phyloP scores from a whole-genome alignment of 2,329 filamentous ascomycete genomes.

The Aureobasidium sp. region DNA sequence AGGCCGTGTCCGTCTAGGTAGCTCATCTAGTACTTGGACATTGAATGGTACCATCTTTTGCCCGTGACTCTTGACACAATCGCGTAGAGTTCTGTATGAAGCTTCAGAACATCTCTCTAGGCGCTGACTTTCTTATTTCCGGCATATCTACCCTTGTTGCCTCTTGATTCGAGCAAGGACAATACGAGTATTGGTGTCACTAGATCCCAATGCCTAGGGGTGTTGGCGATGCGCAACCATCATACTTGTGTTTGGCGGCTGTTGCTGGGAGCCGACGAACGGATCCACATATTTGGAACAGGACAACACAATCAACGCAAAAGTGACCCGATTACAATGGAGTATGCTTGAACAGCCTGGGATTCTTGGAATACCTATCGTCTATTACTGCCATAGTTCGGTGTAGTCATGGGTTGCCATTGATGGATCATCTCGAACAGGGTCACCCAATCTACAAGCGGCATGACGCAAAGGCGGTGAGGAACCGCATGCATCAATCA shows the following conservation, averaged over 20 bases:
- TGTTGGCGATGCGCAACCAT: not conserved
- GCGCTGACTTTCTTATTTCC: not conserved
- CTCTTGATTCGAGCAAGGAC: no score
- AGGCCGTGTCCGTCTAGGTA: not conserved
- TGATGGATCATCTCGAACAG: not conserved
- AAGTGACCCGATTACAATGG: not conserved
- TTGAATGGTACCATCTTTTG: not conserved
- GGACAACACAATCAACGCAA: not conserved
- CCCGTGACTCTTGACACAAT: not conserved
- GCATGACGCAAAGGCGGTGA: conserved; percentile 4
- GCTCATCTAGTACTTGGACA: not conserved
- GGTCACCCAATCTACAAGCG: not conserved
- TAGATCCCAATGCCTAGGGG: no score
- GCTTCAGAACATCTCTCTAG: not conserved
- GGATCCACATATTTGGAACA: not conserved
- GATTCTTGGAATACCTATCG: no score
- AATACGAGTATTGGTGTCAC: no score
- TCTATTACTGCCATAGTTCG: no score
- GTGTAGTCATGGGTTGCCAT: no score
- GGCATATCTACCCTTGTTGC: no score
- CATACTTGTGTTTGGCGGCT: no score
- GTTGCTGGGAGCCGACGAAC: not conserved
- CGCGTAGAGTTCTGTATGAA: not conserved
- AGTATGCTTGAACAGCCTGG: no score
- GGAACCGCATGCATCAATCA: not conserved